Percentiles rank a stretch among this genome's conserved stretches.
Evolutionary conservation across 2,329 filamentous ascomycete species (phyloP).

Genomic region (Neonectria sp.): DNA sequence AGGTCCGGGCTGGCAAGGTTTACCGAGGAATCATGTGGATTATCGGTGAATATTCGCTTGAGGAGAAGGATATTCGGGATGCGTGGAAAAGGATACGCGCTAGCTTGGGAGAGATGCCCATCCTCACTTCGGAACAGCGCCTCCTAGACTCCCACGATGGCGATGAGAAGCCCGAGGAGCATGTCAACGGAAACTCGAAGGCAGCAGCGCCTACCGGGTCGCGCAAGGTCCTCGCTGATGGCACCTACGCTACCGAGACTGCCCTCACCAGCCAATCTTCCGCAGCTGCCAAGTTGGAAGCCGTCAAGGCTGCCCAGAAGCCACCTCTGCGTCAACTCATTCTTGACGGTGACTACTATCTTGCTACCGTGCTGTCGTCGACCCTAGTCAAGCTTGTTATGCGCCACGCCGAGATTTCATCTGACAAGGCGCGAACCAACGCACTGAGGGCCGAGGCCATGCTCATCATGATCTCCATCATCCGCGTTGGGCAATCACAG

Average conservation of each 20-base stretch:
- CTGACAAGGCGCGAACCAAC: conserved; percentile 89
- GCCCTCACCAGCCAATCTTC: conserved; percentile 94
- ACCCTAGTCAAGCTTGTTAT: conserved; percentile 98
- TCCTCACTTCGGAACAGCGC: conserved; percentile 93
- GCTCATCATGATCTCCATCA: conserved; percentile 99
- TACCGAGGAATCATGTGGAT: conserved; percentile 98
- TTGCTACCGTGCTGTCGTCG: conserved; percentile 94
- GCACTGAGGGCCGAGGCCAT: conserved; percentile 96
- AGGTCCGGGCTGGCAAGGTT: conserved; percentile 96
- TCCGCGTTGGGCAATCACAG: conserved; percentile 97
- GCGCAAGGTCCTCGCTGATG: conserved; percentile 92
- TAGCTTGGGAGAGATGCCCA: conserved; percentile 96
- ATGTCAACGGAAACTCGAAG: conserved; percentile 87
- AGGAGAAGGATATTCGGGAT: conserved; percentile 93
- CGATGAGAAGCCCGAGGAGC: conserved; percentile 73
- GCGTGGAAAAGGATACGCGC: conserved; percentile 97
- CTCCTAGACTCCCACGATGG: conserved; percentile 88
- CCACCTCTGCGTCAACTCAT: conserved; percentile 95
- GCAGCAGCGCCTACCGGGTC: conserved; percentile 84
- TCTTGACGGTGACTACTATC: conserved; percentile 96
- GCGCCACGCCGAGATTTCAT: conserved; percentile 94
- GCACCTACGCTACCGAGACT: conserved; percentile 97
- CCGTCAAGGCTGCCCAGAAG: conserved; percentile 97
- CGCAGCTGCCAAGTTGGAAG: conserved; percentile 91
- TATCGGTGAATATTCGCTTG: conserved; percentile 95